These are phyloP conservation scores for Pyrenopolyporus hunteri DNA, from an alignment of 495 filamentous ascomycete genomes.

Conservation along the genomic window DNA sequence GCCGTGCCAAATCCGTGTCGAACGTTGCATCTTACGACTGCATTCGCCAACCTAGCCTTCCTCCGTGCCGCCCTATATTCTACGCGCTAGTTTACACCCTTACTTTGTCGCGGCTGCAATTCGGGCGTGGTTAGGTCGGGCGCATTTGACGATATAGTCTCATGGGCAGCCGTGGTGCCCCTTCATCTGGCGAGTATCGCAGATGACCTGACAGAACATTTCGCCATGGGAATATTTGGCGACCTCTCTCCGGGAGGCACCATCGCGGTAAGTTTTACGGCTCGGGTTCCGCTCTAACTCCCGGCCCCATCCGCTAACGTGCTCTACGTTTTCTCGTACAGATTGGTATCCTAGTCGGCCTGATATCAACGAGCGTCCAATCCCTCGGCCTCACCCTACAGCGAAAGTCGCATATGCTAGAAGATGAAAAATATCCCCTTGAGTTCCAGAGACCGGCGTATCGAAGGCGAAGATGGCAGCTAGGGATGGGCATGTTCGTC, in stretches of 20 bases:
- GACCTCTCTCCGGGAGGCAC: slow-evolving; percentile 85
- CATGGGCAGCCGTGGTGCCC: slow-evolving; percentile 34
- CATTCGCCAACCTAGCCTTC: background rate
- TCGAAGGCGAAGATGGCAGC: slow-evolving; percentile 91
- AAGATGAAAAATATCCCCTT: slow-evolving; percentile 88
- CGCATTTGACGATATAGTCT: slow-evolving; percentile 2
- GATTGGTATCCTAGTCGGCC: slow-evolving; percentile 91
- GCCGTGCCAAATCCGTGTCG: slow-evolving; percentile 11
- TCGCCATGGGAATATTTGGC: slow-evolving; percentile 74
- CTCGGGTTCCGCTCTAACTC: background rate
- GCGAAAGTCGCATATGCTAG: slow-evolving; percentile 96
- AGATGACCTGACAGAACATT: slow-evolving; percentile 42
- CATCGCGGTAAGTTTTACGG: slow-evolving; percentile 70
- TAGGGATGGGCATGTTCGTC: slow-evolving; percentile 97
- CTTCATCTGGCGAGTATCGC: slow-evolving; percentile 31
- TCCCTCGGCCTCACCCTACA: slow-evolving; percentile 96
- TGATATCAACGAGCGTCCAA: slow-evolving; percentile 91
- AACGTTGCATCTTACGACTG: slow-evolving; percentile 6
- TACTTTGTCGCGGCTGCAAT: background rate
- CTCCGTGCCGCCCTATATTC: background rate
- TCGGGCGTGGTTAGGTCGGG: background rate
- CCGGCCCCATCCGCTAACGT: slow-evolving; percentile 4
- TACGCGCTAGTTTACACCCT: background rate
- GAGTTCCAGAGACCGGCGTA: slow-evolving; percentile 85
- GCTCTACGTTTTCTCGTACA: slow-evolving; percentile 41